These are phyloP conservation scores for Penicillium ochrochloron DNA, from an alignment of 495 filamentous ascomycete species.

Conservation along the genomic window DNA sequence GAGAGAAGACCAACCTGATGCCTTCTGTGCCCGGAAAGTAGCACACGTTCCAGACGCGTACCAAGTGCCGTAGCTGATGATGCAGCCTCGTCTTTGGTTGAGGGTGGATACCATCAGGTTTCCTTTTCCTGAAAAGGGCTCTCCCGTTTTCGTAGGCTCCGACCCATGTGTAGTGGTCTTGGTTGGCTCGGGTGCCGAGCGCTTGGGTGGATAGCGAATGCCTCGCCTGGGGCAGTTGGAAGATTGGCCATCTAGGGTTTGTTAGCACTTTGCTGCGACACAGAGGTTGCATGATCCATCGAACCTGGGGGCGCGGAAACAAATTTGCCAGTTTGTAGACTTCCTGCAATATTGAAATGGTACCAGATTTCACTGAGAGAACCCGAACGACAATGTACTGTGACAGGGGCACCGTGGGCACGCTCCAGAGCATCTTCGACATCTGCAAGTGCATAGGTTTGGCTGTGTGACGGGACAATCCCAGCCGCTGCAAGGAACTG, in stretches of 20 bases:
- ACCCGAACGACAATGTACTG: slow-evolving; percentile 65
- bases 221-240: slow-evolving; percentile 65
- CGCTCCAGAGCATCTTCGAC: slow-evolving; percentile 67
- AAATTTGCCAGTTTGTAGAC: slow-evolving; percentile 75
- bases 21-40: slow-evolving; percentile 60
- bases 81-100: slow-evolving; percentile 62
- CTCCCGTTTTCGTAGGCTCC: slow-evolving; percentile 48
- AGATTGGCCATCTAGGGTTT: slow-evolving; percentile 57
- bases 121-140: slow-evolving; percentile 59
- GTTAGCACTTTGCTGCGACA: not conserved
- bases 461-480: slow-evolving; percentile 49
- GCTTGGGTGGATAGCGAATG: slow-evolving; percentile 72
- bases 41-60: slow-evolving; percentile 72
- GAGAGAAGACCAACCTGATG: slow-evolving; percentile 43
- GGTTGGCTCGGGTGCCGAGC: slow-evolving; percentile 39
- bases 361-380: slow-evolving; percentile 84
- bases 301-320: slow-evolving; percentile 64
- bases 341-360: slow-evolving; percentile 78
- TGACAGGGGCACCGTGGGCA: slow-evolving; percentile 68
- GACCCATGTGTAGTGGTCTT: slow-evolving; percentile 39
- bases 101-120: slow-evolving; percentile 60
- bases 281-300: slow-evolving; percentile 4
- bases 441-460: slow-evolving; percentile 62
- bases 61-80: slow-evolving; percentile 73
- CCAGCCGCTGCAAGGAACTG: slow-evolving; percentile 53